Evolutionary conservation across 345 rosid genomes (phyloP), one percentile per base, ranked within the genome.

Genomic region (Heritiera fomes): DNA sequence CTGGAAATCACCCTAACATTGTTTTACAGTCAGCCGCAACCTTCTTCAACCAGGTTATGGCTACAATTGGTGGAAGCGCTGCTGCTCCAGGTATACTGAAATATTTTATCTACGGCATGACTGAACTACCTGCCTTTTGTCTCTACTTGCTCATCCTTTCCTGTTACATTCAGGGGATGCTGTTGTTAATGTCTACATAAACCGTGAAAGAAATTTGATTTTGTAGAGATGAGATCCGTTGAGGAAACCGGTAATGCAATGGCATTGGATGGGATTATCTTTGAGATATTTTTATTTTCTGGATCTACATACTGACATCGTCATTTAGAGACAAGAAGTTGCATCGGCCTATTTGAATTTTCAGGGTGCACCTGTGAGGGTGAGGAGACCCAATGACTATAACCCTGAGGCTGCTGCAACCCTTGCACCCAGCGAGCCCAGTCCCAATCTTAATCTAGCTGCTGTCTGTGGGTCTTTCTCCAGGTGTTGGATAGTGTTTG

Each of bases 161-260:
- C 75, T 79, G 71, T 71, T 73, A 73, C 80, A 17, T 52, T 1
- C 76, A 95, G 99, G 99, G 73, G 98, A 96, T 85, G 98, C 99
- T 65, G 99, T 96, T 85, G 99, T 96, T 75, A 96, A 96, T 84
- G 99, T 96, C 43, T 96, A 96, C 86, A 94, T 96, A 78, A 96
- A 94, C 85, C 98, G 94, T 78, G 99, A 96, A 85, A 96, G 97
- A 96, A 96, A 85, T 96, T 96, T 43, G 99, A 98, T 63, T 96
- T 96, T 87, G 99, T 96, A 77, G 99, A 96, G 88, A 96, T 94
- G 99, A 92, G 99, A 86, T 94, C 99, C 62, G 99, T 96, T 73
- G 98, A 96, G 88, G 99, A 96, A 91, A 98, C 99, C 68, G 94
- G 98, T 83, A 96, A 96, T 81, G 99, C 98, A 46, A 96, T 96